Percentiles rank a stretch among this genome's conserved stretches.
Evolutionary conservation across 768 basidiomycete genomes (phyloP).

Genomic region (Suillus brevipes): DNA sequence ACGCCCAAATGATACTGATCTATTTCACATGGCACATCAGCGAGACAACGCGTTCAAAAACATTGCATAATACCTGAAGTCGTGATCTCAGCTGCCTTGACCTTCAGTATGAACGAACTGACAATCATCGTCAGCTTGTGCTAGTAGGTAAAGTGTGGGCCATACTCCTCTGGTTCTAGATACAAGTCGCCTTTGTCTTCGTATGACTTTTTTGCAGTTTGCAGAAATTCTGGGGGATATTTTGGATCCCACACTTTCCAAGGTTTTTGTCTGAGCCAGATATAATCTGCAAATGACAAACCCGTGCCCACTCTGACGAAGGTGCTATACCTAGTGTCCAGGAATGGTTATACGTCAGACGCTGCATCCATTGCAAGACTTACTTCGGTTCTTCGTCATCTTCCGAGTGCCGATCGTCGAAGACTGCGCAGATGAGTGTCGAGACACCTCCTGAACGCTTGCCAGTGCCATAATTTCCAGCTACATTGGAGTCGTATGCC

Average conservation of each 20-base stretch:
- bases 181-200: constrained; percentile 92
- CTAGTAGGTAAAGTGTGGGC: background rate
- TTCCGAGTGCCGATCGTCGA: constrained; percentile 64
- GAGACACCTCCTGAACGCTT: constrained; percentile 87
- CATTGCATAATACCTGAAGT: constrained; percentile 53
- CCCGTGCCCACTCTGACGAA: constrained; percentile 93
- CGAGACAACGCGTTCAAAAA: background rate
- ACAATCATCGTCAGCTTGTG: constrained; percentile 3
- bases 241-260: constrained; percentile 83
- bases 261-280: constrained; percentile 77
- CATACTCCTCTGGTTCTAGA: constrained; percentile 85
- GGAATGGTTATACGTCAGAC: background rate
- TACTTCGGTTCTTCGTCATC: constrained; percentile 67
- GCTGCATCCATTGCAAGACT: constrained; percentile 13
- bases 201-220: constrained; percentile 55
- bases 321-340: constrained; percentile 64
- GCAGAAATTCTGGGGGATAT: constrained; percentile 67
- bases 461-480: constrained; percentile 86
- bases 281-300: constrained; percentile 80
- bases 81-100: constrained; percentile 93
- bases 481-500: constrained; percentile 37
- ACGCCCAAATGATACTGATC: constrained; percentile 84
- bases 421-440: constrained; percentile 84
- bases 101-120: constrained; percentile 90
- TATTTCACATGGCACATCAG: constrained; percentile 21